Base-by-base conservation (phyloP, 1,284 basidiomycete species). In the Agaricales sp. region DNA sequence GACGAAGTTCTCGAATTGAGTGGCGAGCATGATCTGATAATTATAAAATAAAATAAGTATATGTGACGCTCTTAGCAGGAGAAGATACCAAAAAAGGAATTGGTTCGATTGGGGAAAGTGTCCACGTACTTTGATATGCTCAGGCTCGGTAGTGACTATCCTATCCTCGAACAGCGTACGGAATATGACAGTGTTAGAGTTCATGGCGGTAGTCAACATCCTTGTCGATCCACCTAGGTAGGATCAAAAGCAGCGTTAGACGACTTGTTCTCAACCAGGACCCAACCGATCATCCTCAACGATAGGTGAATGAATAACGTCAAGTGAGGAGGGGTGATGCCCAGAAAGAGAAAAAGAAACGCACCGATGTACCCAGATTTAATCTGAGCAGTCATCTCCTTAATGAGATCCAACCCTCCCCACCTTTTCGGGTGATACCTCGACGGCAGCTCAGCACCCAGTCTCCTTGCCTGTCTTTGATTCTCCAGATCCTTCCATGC, bases 91-190 rank as follows among this genome's bases (percentile, higher is more conserved):
- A 35, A n/a, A 35, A 19, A 24, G 18, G 37, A 26, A 13, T n/a
- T 8, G 19, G 21, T 20, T 48, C 37, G 30, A 35, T 11, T 35
- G 30, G 30, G 30, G n/a, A 8, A 35, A 11, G n/a, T 11, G n/a
- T n/a, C n/a, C 8, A 35, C 30, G 30, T 14, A 61, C 62, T 55
- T 64, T 65, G 30, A 64, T 55, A 47, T 63, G 58, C 19, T 65
- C 64, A 0, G 67, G 69, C 41, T 70, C 66, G 2, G 47, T 30
- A 1, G 65, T 68, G 20, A 67, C 0, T 14, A 69, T 35, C n/a
- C 30, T 35, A n/a, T 35, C 30, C 30, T 35, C 30, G 11, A 35
- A 11, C 11, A 35, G 30, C n/a, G 30, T 35, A 35, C 30, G 30
- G n/a, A 35, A 35, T 8, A 35, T 35, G 11, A 35, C 30, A 35